Base-by-base conservation (phyloP, 2,329 filamentous ascomycete genomes). In the Xylariales sp. region DNA sequence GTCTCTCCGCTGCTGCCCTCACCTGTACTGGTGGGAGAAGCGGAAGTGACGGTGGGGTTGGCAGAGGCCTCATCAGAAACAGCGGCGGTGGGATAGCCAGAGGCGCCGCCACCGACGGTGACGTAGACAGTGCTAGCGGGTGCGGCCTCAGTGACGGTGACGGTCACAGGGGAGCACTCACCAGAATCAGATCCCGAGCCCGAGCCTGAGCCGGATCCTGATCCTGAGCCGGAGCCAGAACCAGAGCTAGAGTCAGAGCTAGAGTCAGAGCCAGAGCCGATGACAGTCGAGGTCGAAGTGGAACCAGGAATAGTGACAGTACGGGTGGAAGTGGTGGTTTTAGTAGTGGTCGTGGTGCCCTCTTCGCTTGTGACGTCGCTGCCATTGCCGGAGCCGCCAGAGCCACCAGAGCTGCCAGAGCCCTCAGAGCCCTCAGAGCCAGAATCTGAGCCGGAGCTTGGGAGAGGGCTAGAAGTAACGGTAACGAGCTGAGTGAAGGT, bases 91-190 rank as follows among this genome's bases (percentile, higher is more conserved):
- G 55, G 61, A 14, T 65, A 70, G 49, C 67, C 68, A 12, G 64
- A 41, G 41, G 65, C 48, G 53, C 53, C 56, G 34, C 54, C 68
- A 30, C 69, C 57, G 12, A 72, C 72, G 10, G 76, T 78, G 45
- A 78, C 53, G 70, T 76, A 78, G 62, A 78, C 75, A 43, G 76
- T 78, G 68, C 65, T 72, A 48, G 75, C 74, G 30, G 77, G 71
- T 14, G 71, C 64, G 57, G 75, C 70, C 69, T 77, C 68, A 36
- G 77, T 78, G 18, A 78, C 76, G 49, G 77, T 77, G 55, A 77
- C 76, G 43, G 75, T 76, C 62, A 76, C 76, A 49, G 75, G 69
- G 48, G 62, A 53, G 56, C 74, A 71, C 52, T 71, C 73, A 28
- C 71, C 72, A 58, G 39, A 41, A 41, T 39, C 36, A 39, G 36